Percentiles rank a stretch among this genome's conserved stretches.
These are phyloP conservation scores for Rhodotorula kratochvilovae DNA, from an alignment of 768 basidiomycete genomes.

Conservation along the genomic window DNA sequence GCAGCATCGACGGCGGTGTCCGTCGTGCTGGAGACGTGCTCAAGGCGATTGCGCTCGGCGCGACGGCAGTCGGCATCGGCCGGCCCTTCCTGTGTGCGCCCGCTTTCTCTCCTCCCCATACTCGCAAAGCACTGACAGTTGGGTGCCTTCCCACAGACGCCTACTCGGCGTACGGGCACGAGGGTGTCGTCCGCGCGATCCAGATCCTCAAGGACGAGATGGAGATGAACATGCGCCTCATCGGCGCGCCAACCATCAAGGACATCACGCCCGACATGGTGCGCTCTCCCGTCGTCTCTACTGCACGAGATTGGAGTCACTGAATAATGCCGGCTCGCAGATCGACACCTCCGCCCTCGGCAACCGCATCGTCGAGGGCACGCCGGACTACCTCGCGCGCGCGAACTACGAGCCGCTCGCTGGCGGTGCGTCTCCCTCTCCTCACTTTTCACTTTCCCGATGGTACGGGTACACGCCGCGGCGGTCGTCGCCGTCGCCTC, in stretches of 20 bases:
- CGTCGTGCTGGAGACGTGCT: conserved; percentile 82
- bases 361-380: conserved; percentile 4
- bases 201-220: conserved; percentile 91
- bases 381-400: conserved; percentile 27
- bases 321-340: no score
- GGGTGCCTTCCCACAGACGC: conserved; percentile 43
- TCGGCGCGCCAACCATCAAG: conserved; percentile 74
- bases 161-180: conserved; percentile 79
- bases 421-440: conserved; percentile 2
- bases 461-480: no score
- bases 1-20: conserved; percentile 74
- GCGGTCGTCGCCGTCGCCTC: no score
- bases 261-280: conserved; percentile 88
- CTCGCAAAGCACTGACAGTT: no score
- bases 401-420: conserved; percentile 36
- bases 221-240: conserved; percentile 91
- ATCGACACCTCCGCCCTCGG: conserved; percentile 21
- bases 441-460: no score
- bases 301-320: no score
- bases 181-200: conserved; percentile 77
- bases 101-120: no score
- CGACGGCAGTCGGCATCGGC: conserved; percentile 61
- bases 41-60: conserved; percentile 81
- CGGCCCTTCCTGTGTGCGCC: conserved; percentile 72
- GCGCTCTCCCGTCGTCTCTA: no score